A percentile compares a stretch with the other conserved stretches of the same genome.
These are phyloP conservation scores for Pichia cephalocereana DNA, from an alignment of 805 yeast species.

Conservation along the genomic window DNA sequence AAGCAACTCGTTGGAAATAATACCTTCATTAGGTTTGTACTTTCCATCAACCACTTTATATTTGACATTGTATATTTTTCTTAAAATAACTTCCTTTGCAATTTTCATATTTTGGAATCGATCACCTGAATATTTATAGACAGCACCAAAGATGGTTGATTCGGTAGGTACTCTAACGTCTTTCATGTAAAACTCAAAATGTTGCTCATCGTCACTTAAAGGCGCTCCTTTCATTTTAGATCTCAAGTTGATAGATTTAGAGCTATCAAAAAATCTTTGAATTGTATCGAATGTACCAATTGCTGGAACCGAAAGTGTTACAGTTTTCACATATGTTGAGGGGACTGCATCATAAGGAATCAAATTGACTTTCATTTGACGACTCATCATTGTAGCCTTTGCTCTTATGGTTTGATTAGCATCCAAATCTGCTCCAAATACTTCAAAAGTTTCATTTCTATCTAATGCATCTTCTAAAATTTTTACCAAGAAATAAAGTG, in stretches of 20 bases:
- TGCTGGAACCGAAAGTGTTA: conserved; percentile 46
- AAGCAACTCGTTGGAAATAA: conserved; percentile 22
- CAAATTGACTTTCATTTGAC: conserved; percentile 57
- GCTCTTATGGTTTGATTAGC: conserved; percentile 12
- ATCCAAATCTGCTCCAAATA: conserved; percentile 38
- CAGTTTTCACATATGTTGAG: conserved; percentile 19
- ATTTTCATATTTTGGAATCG: conserved; percentile 13
- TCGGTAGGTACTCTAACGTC: conserved; percentile 52
- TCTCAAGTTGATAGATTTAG: background rate
- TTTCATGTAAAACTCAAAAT: conserved; percentile 48
- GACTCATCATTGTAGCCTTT: conserved; percentile 56
- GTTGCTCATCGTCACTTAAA: conserved; percentile 18
- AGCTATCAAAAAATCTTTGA: conserved; percentile 34
- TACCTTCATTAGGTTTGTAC: conserved; percentile 42
- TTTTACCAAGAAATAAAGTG: conserved; percentile 38
- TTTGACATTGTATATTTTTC: conserved; percentile 32
- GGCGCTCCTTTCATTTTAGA: background rate
- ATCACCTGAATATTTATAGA: conserved; percentile 31
- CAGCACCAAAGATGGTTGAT: conserved; percentile 70
- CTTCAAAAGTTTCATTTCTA: conserved; percentile 64
- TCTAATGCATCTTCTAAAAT: conserved; percentile 67
- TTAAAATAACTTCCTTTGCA: conserved; percentile 30
- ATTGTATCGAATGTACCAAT: conserved; percentile 51
- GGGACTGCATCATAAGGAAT: conserved; percentile 27
- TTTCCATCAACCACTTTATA: conserved; percentile 48